Conservation (phyloP, 177 flowering plant species). For the Vitis hybrid region DNA sequence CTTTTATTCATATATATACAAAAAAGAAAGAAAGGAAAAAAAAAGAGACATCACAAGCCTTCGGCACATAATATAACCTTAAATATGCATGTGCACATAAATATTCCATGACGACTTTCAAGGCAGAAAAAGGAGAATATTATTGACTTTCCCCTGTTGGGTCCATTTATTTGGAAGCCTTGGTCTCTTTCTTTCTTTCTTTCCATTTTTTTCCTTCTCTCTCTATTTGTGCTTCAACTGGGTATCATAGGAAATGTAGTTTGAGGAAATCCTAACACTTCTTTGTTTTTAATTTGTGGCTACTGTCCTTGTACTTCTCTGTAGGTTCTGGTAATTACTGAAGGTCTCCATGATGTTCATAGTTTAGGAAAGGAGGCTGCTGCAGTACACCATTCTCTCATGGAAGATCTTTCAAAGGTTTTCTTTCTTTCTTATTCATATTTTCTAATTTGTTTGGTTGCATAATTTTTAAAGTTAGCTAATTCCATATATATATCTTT, state of each 20-base stretch:
- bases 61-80: too few relatives aligned
- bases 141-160: too few relatives aligned
- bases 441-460: neutral
- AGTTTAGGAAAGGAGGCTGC: constrained; percentile 91
- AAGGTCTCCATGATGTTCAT: constrained; percentile 86
- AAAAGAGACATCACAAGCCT: too few relatives aligned
- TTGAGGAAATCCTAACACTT: neutral
- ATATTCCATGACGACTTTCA: too few relatives aligned
- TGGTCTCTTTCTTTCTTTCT: too few relatives aligned
- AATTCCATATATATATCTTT: neutral
- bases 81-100: too few relatives aligned
- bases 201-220: too few relatives aligned
- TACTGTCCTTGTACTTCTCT: constrained; percentile 15
- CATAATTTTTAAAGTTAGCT: neutral
- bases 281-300: constrained; percentile 1
- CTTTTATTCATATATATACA: too few relatives aligned
- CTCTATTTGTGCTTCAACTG: too few relatives aligned
- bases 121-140: too few relatives aligned
- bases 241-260: neutral
- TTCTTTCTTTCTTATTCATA: constrained; percentile 1
- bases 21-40: too few relatives aligned
- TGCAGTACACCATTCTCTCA: constrained; percentile 61
- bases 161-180: too few relatives aligned
- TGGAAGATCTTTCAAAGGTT: constrained; percentile 84
- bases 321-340: constrained; percentile 93